A percentile compares a stretch with the other conserved stretches of the same genome.
Evolutionary conservation across 2,329 filamentous ascomycete genomes (phyloP).

Genomic region (Scortechinia acanthostroma): DNA sequence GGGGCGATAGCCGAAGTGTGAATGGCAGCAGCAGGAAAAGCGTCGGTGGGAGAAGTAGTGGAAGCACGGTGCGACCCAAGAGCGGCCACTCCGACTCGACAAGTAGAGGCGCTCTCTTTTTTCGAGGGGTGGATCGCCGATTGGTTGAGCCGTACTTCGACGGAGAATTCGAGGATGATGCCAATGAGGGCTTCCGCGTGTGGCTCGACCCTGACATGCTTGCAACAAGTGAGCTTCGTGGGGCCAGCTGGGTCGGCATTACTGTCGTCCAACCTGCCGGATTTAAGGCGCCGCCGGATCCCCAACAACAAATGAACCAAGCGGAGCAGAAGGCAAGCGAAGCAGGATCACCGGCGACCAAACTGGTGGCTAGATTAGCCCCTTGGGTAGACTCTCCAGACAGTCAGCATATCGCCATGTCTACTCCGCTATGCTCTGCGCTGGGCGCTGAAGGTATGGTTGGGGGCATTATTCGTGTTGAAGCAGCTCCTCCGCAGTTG

Average conservation of each 20-base stretch:
- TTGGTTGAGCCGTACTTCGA: constrained; percentile 74
- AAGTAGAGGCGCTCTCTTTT: constrained; percentile 65
- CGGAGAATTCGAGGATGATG: constrained; percentile 44
- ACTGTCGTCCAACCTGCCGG: constrained; percentile 79
- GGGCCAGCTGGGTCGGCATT: constrained; percentile 72
- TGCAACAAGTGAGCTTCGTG: constrained; percentile 64
- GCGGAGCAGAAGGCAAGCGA: constrained; percentile 52
- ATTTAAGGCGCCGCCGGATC: constrained; percentile 64
- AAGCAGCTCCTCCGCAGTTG: constrained; percentile 71
- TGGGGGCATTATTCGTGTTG: constrained; percentile 79
- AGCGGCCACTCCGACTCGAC: constrained; percentile 46
- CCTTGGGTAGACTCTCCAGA: constrained; percentile 85
- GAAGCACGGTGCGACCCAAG: constrained; percentile 61
- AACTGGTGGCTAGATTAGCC: constrained; percentile 68
- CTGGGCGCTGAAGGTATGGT: constrained; percentile 69
- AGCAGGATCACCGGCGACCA: constrained; percentile 48
- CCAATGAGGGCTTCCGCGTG: constrained; percentile 57
- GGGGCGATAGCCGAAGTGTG: constrained; percentile 73
- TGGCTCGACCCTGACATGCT: constrained; percentile 81
- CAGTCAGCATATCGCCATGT: constrained; percentile 72
- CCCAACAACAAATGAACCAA: constrained; percentile 60
- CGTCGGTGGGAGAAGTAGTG: constrained; percentile 58
- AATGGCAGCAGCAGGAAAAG: constrained; percentile 74
- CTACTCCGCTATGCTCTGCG: constrained; percentile 66
- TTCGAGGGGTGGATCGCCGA: constrained; percentile 70